These are phyloP conservation scores for Medicago arabica DNA, from an alignment of 306 rosid genomes.

Conservation along the genomic window DNA sequence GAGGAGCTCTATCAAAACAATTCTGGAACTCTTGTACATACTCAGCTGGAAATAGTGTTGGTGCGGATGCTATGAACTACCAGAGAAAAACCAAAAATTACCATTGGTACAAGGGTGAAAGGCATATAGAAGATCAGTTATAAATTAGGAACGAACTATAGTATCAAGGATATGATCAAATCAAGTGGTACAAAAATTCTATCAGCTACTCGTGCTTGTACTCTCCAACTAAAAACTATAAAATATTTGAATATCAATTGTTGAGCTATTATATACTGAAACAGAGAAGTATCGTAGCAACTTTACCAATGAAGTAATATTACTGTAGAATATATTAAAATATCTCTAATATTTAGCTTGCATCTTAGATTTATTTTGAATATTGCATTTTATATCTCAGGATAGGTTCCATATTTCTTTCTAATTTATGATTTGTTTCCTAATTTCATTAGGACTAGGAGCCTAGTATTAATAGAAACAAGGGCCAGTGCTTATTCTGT, in stretches of 20 bases:
- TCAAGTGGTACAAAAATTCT: conserved; percentile 29
- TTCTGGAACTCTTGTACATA: conserved; percentile 96
- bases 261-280: background rate
- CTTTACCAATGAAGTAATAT: conserved; percentile 8
- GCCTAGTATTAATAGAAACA: too few relatives aligned
- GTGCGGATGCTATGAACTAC: conserved; percentile 94
- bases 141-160: conserved; percentile 21
- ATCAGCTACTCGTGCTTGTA: background rate
- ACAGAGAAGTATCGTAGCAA: background rate
- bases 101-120: conserved; percentile 31
- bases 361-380: background rate
- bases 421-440: background rate
- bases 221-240: conserved; percentile 13
- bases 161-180: conserved; percentile 14
- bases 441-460: background rate
- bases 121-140: conserved; percentile 29
- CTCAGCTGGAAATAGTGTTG: conserved; percentile 89
- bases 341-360: background rate
- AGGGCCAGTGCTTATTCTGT: too few relatives aligned
- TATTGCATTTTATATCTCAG: background rate
- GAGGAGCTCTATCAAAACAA: conserved; percentile 93
- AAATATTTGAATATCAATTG: conserved; percentile 24
- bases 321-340: conserved; percentile 7
- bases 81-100: conserved; percentile 46
- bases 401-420: background rate